phyloP scores from a whole-genome alignment of 257 asterid species.

The Ophiorrhiza pumila region DNA sequence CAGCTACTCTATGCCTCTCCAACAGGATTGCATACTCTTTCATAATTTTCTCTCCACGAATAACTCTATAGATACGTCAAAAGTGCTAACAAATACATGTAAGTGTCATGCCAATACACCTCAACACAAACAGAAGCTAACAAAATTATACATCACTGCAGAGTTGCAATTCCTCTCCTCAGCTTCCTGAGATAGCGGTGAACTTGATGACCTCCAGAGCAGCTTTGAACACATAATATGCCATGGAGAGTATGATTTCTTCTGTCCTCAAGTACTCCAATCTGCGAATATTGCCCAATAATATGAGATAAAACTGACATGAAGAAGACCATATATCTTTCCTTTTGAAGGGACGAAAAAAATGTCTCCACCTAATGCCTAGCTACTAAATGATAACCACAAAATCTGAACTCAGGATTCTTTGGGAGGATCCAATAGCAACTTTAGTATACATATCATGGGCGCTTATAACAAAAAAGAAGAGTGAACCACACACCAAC shows the following conservation, averaged over 20 bases:
- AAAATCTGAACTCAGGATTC: too few relatives aligned
- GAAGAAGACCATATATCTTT: neutral
- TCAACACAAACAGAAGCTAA: neutral
- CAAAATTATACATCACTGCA: slow-evolving; percentile 69
- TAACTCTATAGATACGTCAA: slow-evolving; percentile 46
- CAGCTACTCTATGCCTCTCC: slow-evolving; percentile 70
- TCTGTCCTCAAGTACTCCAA: slow-evolving; percentile 96
- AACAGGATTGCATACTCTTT: slow-evolving; percentile 55
- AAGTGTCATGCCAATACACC: neutral
- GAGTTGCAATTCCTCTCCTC: slow-evolving; percentile 57
- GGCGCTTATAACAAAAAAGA: too few relatives aligned
- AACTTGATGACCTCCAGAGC: slow-evolving; percentile 95
- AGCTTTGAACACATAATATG: slow-evolving; percentile 89
- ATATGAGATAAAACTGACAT: slow-evolving; percentile 5
- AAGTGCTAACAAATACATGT: slow-evolving; percentile 5
- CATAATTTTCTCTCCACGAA: slow-evolving; percentile 81
- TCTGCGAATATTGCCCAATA: slow-evolving; percentile 32
- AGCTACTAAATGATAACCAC: too few relatives aligned
- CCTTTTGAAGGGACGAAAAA: neutral
- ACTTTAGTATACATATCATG: too few relatives aligned
- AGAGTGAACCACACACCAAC: too few relatives aligned
- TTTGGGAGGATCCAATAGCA: too few relatives aligned
- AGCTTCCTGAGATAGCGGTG: slow-evolving; percentile 56
- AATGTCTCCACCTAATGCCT: too few relatives aligned
- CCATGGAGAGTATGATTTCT: slow-evolving; percentile 92